Conservation (phyloP, 352 stramenopile species). For the Saprolegnia diclina region DNA sequence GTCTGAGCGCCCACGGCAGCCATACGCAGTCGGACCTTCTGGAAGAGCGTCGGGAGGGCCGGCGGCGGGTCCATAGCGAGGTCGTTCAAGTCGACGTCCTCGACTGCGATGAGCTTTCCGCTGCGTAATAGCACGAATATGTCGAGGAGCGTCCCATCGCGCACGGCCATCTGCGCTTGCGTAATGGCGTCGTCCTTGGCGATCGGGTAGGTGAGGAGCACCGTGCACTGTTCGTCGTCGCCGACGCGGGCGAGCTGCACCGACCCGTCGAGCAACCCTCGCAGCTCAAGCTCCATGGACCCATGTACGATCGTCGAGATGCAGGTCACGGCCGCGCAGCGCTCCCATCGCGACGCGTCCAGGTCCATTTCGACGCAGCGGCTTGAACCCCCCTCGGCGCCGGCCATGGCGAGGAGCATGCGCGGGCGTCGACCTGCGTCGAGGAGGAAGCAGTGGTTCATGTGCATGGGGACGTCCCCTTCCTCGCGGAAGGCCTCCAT, state of each 20-base stretch:
- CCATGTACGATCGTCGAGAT: slow-evolving; percentile 5
- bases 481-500: slow-evolving; percentile 1
- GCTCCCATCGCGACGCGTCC: not conserved
- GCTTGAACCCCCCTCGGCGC: not conserved
- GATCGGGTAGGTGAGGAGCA: slow-evolving; percentile 11
- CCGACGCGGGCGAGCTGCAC: slow-evolving; percentile 9
- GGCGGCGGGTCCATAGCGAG: not conserved
- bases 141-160: not conserved
- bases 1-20: slow-evolving; percentile 7
- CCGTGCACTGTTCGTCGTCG: not conserved
- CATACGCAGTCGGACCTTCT: slow-evolving; percentile 4
- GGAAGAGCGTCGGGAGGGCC: not conserved
- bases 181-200: slow-evolving; percentile 13
- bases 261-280: slow-evolving; percentile 7
- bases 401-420: not conserved
- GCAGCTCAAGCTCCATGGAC: slow-evolving; percentile 8
- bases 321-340: not conserved
- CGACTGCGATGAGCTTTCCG: slow-evolving; percentile 23
- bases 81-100: slow-evolving; percentile 11
- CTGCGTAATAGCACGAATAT: slow-evolving; percentile 21
- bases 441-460: slow-evolving; percentile 20
- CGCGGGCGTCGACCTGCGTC: not conserved
- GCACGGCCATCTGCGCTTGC: slow-evolving; percentile 1
- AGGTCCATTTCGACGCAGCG: not conserved
- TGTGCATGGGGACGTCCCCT: not conserved